These are phyloP conservation scores for Citropsis articulata DNA, from an alignment of 345 rosid species.

Conservation along the genomic window DNA sequence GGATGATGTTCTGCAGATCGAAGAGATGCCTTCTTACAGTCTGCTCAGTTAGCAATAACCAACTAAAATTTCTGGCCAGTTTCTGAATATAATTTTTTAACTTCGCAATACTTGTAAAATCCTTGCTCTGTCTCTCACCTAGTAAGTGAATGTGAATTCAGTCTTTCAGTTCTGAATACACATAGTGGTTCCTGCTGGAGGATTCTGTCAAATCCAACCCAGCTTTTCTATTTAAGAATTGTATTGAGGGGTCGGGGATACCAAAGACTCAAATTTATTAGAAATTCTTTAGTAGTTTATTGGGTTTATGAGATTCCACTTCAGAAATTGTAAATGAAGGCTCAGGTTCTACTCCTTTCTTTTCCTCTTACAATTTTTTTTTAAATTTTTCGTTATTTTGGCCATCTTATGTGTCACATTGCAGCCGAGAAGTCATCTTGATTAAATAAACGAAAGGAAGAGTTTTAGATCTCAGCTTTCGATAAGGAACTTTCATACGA, in stretches of 20 bases:
- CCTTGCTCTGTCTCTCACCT: background rate
- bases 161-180: background rate
- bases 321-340: background rate
- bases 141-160: conserved; percentile 11
- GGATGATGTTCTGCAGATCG: conserved; percentile 73
- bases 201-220: background rate
- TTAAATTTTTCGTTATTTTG: background rate
- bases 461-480: background rate
- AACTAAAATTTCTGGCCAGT: background rate
- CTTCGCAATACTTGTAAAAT: conserved; percentile 1
- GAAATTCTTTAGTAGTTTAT: background rate
- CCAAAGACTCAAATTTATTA: background rate
- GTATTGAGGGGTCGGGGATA: background rate
- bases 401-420: background rate
- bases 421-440: background rate
- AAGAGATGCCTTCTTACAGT: conserved; percentile 87
- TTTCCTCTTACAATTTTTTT: too few species aligned
- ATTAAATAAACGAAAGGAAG: background rate
- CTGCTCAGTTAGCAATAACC: conserved; percentile 49
- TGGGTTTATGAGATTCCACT: background rate
- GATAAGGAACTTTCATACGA: background rate
- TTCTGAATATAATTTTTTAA: conserved; percentile 6
- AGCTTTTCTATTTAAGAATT: background rate
- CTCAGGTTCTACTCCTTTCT: too few species aligned
- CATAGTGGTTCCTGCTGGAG: background rate